Conservation (phyloP, 2,329 filamentous ascomycete genomes). For the Pseudogymnoascus sp. region DNA sequence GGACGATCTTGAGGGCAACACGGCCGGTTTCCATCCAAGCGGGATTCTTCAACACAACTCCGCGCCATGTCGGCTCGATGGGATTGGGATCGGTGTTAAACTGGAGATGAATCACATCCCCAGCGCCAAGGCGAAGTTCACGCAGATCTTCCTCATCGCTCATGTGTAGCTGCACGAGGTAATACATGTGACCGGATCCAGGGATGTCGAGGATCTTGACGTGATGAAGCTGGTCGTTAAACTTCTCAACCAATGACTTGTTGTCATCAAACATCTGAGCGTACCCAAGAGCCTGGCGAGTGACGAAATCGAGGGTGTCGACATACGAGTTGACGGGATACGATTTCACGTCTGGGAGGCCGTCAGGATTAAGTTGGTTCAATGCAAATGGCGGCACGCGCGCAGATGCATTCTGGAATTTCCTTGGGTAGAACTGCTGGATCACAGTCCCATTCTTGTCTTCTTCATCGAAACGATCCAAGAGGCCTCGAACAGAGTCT, state of each 20-base stretch:
- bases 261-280: not conserved
- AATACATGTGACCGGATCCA: not conserved
- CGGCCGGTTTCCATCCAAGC: not conserved
- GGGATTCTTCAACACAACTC: not conserved
- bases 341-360: not conserved
- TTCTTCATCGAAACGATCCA: not conserved
- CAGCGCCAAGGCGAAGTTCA: not conserved
- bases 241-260: not conserved
- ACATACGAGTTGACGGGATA: not conserved
- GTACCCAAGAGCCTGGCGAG: not conserved
- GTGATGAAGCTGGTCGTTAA: not conserved
- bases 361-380: not conserved
- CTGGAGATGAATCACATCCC: not conserved
- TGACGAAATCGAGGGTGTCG: not conserved
- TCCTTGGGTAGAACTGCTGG: not conserved
- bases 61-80: not conserved
- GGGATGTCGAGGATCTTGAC: not conserved
- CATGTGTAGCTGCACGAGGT: not conserved
- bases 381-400: not conserved
- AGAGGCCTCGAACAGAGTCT: not conserved
- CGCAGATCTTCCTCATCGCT: not conserved
- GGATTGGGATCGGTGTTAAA: not conserved
- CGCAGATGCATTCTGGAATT: not conserved
- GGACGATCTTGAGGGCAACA: not conserved
- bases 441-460: not conserved